Evolutionary conservation across 306 rosid species (phyloP), one percentile per base, ranked within the genome.

Genomic region (Comarum palustre): DNA sequence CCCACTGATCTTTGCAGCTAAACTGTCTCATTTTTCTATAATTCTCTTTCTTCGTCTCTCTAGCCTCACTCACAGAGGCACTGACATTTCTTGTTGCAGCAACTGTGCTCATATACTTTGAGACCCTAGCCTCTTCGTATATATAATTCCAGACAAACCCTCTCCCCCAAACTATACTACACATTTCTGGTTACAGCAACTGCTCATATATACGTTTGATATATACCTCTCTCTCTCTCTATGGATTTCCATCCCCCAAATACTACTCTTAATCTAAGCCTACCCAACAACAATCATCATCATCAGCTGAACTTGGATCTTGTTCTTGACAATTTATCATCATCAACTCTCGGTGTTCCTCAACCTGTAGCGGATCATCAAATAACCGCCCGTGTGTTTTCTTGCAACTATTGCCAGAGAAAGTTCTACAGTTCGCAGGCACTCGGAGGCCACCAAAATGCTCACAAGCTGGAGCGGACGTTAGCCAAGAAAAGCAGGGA

Each of bases 371-470:
- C 41, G 3, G 66, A 60, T 31, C 66, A 60, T 31, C 66, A 88
- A 11, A 11, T 13, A 55, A 87, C 82, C 0, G 43, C 65, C 1
- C 64, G 92, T 16, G 31, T 89, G 43, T 93, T 90, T 71, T 87
- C 98, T 3, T 93, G 98, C 87, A 90, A 93, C 80, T 93, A 90
- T 48, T 93, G 98, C 79, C 91, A 90, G 78, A 86, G 93, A 42
- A 87, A 90, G 70, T 93, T 93, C 41, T 89, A 87, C 63, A 93
- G 97, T 47, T 93, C 97, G 1, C 98, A 93, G 68, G 98, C 97
- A 0, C 81, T 93, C 4, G 98, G 98, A 0, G 98, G 98, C 0
- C 98, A 93, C 76, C 98, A 93, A 55, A 93, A 93, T 74, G 98
- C 98, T 52, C 98, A 93, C 78, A 93, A 90, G 71, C 88, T 93